phyloP scores from a whole-genome alignment of 306 rosid species.

The Cucumis cinereus region DNA sequence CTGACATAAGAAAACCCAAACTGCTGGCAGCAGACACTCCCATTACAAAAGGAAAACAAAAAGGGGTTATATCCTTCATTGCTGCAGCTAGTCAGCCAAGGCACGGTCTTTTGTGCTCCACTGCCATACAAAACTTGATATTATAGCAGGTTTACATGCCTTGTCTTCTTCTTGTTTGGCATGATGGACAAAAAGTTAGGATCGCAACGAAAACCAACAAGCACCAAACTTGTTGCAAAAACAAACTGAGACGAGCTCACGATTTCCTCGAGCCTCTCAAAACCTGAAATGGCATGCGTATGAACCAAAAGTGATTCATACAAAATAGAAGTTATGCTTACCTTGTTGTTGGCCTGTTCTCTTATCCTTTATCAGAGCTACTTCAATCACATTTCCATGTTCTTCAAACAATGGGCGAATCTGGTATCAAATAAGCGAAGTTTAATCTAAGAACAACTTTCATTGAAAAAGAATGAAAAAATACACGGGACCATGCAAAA shows the following conservation, averaged over 20 bases:
- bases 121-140: slow-evolving; percentile 54
- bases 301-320: slow-evolving; percentile 29
- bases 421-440: slow-evolving; percentile 14
- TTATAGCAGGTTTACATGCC: slow-evolving; percentile 39
- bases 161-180: slow-evolving; percentile 51
- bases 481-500: no score
- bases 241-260: slow-evolving; percentile 77
- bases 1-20: slow-evolving; percentile 37
- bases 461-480: no score
- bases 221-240: slow-evolving; percentile 66
- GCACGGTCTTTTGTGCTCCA: slow-evolving; percentile 66
- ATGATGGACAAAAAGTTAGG: slow-evolving; percentile 39
- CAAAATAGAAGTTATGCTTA: slow-evolving; percentile 26
- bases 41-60: slow-evolving; percentile 23
- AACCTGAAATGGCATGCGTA: slow-evolving; percentile 65
- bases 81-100: slow-evolving; percentile 51
- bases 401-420: slow-evolving; percentile 86
- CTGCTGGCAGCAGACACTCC: slow-evolving; percentile 37
- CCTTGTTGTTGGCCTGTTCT: slow-evolving; percentile 97
- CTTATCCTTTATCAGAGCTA: slow-evolving; percentile 80
- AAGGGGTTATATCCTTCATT: slow-evolving; percentile 35
- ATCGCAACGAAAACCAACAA: slow-evolving; percentile 72
- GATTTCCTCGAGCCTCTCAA: slow-evolving; percentile 65
- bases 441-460: not conserved
- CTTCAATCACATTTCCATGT: slow-evolving; percentile 92